Evolutionary conservation across 352 stramenopile species (phyloP), one percentile per base, ranked within the genome.

Genomic region (Pythium pyrilobum): DNA sequence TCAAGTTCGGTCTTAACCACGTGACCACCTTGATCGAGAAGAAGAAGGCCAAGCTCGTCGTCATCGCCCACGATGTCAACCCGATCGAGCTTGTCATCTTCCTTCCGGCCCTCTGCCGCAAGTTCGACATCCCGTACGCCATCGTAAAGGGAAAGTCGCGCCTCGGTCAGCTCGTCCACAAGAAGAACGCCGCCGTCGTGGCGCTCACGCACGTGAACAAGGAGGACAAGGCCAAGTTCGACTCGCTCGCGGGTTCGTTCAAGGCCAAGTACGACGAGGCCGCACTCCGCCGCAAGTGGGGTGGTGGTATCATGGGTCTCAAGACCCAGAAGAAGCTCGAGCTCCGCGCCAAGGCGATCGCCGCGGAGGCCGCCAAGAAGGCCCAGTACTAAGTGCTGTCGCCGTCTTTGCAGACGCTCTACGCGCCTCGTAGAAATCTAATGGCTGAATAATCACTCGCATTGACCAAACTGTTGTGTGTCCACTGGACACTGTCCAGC

Each of bases 281-380:
- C 23, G 72, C 80, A 1, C 53, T 81, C 18, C 72, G 96, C 68
- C 86, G 96, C 60, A 99, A 99, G 81, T 99, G 97, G 97, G 97
- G 97, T 71, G 97, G 97, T 69, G 96, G 97, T 72, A 98, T 99
- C 75, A 99, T 99, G 96, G 97, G 97, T 74, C 85, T 99, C 56
- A 99, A 99, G 96, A 99, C 97, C 52, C 96, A 99, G 81, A 96
- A 96, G 74, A 99, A 99, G 87, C 84, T 99, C 46, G 95, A 98
- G 63, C 96, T 99, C 77, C 92, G 97, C 57, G 95, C 96, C 62
- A 98, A 98, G 85, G 96, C 90, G 56, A 69, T 99, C 63, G 96
- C 94, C 31, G 87, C 83, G n/a, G 97, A 99, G 76, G 86, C 96
- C 69, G 96, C 96, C 62, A 99, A 99, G 92, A 99, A 99, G 83